A percentile compares a stretch with the other conserved stretches of the same genome.
phyloP scores from a whole-genome alignment of 208 protist species.

The Leishmania tropica region DNA sequence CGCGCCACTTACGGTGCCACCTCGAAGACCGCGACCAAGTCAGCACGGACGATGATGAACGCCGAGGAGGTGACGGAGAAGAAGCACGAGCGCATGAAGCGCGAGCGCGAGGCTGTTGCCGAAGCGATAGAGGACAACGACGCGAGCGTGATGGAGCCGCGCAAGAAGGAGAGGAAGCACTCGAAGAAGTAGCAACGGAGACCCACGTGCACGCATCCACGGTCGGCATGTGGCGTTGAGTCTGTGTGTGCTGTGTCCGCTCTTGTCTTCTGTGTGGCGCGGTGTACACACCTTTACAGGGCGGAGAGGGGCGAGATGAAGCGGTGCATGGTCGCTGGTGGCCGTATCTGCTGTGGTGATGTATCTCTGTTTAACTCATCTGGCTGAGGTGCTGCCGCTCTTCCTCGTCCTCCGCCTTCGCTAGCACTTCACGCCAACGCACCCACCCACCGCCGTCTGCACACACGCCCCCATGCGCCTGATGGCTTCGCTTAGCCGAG shows the following conservation, averaged over 20 bases:
- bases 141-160: slow-evolving; percentile 4
- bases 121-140: slow-evolving; percentile 67
- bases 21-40: slow-evolving; percentile 71
- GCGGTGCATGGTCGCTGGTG: not conserved
- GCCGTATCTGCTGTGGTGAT: not conserved
- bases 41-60: slow-evolving; percentile 64
- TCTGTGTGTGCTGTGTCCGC: too few relatives aligned
- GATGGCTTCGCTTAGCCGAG: not conserved
- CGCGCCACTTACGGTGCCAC: slow-evolving; percentile 71
- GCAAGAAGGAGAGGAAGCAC: slow-evolving; percentile 27
- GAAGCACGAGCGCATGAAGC: slow-evolving; percentile 49
- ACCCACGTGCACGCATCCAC: too few relatives aligned
- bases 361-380: not conserved
- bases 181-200: slow-evolving; percentile 22
- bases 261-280: too few relatives aligned
- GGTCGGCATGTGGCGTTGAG: not conserved
- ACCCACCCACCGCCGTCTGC: not conserved
- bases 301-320: too few relatives aligned
- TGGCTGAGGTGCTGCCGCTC: not conserved
- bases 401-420: not conserved
- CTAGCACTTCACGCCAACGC: not conserved
- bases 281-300: too few relatives aligned
- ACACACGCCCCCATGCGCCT: not conserved
- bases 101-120: slow-evolving; percentile 60
- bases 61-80: slow-evolving; percentile 55